Percentiles rank a stretch among this genome's conserved stretches.
Evolutionary conservation across 2,329 filamentous ascomycete species (phyloP).

Genomic region (Aureobasidium leucospermi): DNA sequence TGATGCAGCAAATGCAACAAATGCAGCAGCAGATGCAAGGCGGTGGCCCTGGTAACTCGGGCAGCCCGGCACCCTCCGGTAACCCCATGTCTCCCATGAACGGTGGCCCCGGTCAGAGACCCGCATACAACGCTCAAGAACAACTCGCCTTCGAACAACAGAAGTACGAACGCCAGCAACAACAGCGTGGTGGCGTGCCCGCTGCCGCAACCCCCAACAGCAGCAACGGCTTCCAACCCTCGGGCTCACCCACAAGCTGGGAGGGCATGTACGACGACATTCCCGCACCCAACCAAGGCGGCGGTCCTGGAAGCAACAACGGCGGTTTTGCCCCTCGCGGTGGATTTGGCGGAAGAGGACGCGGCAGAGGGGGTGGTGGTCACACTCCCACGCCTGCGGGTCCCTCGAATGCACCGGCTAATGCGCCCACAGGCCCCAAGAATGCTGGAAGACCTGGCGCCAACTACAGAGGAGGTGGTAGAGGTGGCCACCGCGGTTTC

Average conservation of each 20-base stretch:
- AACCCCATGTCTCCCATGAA: constrained; percentile 18
- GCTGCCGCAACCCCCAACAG: constrained; percentile 27
- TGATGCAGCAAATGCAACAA: constrained; percentile 70
- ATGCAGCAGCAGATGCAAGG: constrained; percentile 55
- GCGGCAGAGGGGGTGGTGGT: constrained; percentile 31
- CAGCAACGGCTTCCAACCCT: constrained; percentile 39
- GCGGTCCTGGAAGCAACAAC: constrained; percentile 26
- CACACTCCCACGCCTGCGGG: constrained; percentile 27
- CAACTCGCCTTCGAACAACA: constrained; percentile 71
- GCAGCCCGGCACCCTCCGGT: constrained; percentile 19
- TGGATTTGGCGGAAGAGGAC: constrained; percentile 31
- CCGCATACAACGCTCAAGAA: constrained; percentile 61
- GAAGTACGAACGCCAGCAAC: constrained; percentile 66
- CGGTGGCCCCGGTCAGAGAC: constrained; percentile 26
- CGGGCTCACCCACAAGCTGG: constrained; percentile 74
- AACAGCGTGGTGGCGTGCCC: constrained; percentile 29
- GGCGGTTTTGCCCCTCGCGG: constrained; percentile 32
- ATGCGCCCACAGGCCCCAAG: constrained; percentile 90
- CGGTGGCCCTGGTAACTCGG: constrained; percentile 15
- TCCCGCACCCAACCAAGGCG: constrained; percentile 58
- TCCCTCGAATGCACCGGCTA: constrained; percentile 55
- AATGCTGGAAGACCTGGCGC: constrained; percentile 87
- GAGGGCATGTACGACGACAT: constrained; percentile 98
- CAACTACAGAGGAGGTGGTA: constrained; percentile 86
- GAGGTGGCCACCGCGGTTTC: constrained; percentile 65